Evolutionary conservation across 148 eudicot genomes (phyloP).

Genomic region (Chenopodium berlandieri): DNA sequence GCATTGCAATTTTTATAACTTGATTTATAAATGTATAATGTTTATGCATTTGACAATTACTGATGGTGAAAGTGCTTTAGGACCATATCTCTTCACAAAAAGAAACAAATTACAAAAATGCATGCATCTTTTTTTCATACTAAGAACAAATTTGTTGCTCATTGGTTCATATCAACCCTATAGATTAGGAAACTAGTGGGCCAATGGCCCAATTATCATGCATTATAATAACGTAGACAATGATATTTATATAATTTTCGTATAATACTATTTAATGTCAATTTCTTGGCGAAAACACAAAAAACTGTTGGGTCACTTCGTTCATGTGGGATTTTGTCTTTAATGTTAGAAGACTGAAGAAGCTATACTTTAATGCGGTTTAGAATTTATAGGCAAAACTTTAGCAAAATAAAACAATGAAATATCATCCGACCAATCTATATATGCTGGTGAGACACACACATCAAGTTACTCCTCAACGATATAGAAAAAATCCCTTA

Average conservation of each 20-base stretch:
- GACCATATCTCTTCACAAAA: constrained; percentile 3
- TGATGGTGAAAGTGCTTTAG: constrained; percentile 1
- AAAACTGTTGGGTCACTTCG: background rate
- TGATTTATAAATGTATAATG: background rate
- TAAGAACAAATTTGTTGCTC: background rate
- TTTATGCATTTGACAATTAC: constrained; percentile 1
- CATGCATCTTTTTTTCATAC: constrained; percentile 9
- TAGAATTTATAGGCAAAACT: background rate
- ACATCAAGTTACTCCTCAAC: too few relatives aligned
- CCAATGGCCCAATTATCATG: constrained; percentile 8
- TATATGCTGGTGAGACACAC: too few relatives aligned
- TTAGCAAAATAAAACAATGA: background rate
- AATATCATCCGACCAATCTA: too few relatives aligned
- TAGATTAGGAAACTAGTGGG: constrained; percentile 14
- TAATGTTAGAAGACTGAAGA: background rate
- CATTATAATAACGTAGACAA: background rate
- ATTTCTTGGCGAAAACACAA: constrained; percentile 4
- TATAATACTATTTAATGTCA: constrained; percentile 21
- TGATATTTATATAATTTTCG: background rate
- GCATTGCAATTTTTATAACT: background rate
- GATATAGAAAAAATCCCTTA: too few relatives aligned
- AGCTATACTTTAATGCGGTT: background rate
- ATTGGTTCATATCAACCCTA: constrained; percentile 15
- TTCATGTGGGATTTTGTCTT: constrained; percentile 3
- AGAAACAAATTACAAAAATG: too few relatives aligned